These are phyloP conservation scores for Beauveria australis DNA, from an alignment of 2,329 filamentous ascomycete genomes.

Conservation along the genomic window DNA sequence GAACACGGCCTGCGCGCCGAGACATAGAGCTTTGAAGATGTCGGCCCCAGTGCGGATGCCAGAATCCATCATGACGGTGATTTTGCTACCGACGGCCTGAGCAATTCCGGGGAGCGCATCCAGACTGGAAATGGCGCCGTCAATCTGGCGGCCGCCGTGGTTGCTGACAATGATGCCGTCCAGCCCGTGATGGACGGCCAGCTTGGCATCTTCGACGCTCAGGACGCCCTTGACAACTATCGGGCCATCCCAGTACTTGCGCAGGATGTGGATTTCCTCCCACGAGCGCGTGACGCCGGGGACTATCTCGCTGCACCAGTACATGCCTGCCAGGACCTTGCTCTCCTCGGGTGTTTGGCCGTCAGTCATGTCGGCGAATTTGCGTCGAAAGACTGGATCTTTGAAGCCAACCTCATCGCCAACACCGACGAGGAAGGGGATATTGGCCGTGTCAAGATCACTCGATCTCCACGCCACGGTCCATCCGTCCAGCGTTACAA, in stretches of 20 bases:
- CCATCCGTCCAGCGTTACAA: conserved; percentile 68
- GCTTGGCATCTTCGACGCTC: conserved; percentile 31
- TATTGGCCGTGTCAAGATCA: conserved; percentile 56
- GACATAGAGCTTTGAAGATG: conserved; percentile 31
- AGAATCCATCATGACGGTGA: conserved; percentile 47
- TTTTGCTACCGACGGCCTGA: conserved; percentile 49
- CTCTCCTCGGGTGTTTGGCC: conserved; percentile 40
- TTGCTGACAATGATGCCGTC: conserved; percentile 35
- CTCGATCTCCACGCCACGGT: conserved; percentile 59
- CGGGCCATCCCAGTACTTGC: conserved; percentile 50
- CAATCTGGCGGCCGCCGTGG: conserved; percentile 34
- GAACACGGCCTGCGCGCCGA: conserved; percentile 33
- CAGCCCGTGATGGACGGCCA: conserved; percentile 28
- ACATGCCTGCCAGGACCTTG: conserved; percentile 37
- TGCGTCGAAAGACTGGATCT: conserved; percentile 56
- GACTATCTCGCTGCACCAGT: conserved; percentile 46
- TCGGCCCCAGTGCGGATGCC: conserved; percentile 33
- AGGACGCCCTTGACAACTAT: conserved; percentile 35
- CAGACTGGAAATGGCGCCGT: conserved; percentile 40
- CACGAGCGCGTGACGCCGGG: conserved; percentile 41
- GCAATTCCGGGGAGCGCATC: conserved; percentile 37
- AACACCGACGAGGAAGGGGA: conserved; percentile 50
- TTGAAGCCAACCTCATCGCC: conserved; percentile 56
- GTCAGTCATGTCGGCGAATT: conserved; percentile 42
- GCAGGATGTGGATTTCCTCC: conserved; percentile 52